Percentiles rank a stretch among this genome's conserved stretches.
Conservation (phyloP, 2,329 filamentous ascomycete genomes). For the Aureobasidium sp. region DNA sequence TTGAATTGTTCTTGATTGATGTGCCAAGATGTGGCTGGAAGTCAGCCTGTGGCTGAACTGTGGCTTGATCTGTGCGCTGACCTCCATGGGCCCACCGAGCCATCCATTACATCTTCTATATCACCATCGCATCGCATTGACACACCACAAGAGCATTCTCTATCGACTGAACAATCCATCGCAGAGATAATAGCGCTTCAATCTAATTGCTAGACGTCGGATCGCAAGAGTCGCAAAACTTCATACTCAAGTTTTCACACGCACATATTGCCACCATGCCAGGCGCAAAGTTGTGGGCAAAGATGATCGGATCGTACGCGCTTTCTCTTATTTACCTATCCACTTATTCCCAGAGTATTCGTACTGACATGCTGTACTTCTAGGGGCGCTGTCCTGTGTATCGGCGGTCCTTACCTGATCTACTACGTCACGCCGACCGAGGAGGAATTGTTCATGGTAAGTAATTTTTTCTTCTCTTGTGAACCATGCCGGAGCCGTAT, state of each 20-base stretch:
- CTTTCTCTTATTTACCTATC: conserved; percentile 9
- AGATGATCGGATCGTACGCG: conserved; percentile 64
- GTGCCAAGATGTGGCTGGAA: conserved; percentile 7
- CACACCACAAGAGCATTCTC: not conserved
- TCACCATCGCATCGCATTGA: not conserved
- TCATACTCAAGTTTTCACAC: not conserved
- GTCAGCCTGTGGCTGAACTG: not conserved
- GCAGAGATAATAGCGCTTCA: too few relatives aligned
- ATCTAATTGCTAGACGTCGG: too few relatives aligned
- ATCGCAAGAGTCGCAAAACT: not conserved
- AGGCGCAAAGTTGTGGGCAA: conserved; percentile 47
- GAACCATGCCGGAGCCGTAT: not conserved
- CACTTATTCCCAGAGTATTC: not conserved
- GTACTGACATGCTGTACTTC: conserved; percentile 7
- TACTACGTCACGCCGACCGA: conserved; percentile 76
- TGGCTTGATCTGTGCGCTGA: conserved; percentile 6
- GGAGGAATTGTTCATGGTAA: conserved; percentile 74
- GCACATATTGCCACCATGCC: conserved; percentile 34
- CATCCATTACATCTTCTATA: conserved; percentile 13
- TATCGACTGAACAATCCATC: not conserved
- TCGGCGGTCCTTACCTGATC: conserved; percentile 81
- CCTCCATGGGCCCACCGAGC: not conserved
- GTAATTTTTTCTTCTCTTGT: conserved; percentile 2
- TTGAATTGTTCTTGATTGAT: not conserved
- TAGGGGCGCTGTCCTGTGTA: conserved; percentile 64